Evolutionary conservation across 2,329 filamentous ascomycete genomes (phyloP).

Genomic region (Aspergillus niger): DNA sequence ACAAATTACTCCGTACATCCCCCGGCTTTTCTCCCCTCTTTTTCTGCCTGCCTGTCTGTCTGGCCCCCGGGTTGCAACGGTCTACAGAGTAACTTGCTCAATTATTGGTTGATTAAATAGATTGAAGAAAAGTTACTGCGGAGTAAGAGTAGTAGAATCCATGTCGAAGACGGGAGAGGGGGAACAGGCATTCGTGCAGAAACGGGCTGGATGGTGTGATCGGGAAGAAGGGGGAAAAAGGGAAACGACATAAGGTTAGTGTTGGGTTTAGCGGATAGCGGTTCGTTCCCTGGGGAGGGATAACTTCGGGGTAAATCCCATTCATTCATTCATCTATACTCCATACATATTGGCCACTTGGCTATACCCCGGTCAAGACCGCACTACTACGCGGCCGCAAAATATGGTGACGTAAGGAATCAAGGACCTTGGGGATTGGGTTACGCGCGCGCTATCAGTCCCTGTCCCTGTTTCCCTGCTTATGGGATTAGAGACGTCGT

Average conservation of each 20-base stretch:
- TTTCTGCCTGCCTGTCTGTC: neutral
- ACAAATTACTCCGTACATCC: no score
- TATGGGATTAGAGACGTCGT: no score
- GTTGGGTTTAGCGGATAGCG: neutral
- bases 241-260: slow-evolving; percentile 3
- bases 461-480: neutral
- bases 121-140: neutral
- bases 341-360: no score
- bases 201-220: neutral
- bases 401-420: neutral
- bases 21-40: neutral
- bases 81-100: neutral
- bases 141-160: neutral
- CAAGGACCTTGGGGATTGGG: neutral
- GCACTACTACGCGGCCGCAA: no score
- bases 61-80: no score
- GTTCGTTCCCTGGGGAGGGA: neutral
- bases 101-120: neutral
- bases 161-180: neutral
- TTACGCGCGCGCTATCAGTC: neutral
- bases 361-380: no score
- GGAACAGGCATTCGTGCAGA: neutral
- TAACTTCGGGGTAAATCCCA: slow-evolving; percentile 1
- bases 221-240: neutral
- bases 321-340: no score